Conservation (phyloP, 2,329 filamentous ascomycete genomes). For the Diaporthe nobilis region DNA sequence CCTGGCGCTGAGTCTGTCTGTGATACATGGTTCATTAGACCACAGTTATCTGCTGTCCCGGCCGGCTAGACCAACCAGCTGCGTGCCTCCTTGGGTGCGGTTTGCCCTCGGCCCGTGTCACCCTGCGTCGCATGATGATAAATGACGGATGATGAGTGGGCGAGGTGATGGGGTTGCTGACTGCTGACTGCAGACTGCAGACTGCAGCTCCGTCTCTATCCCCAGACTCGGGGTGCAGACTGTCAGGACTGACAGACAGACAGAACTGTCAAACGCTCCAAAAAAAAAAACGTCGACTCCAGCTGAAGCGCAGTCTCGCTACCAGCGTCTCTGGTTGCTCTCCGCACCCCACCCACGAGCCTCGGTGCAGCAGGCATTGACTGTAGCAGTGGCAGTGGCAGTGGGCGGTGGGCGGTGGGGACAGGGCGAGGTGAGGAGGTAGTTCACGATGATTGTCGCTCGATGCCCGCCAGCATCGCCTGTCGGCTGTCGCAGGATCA, state of each 20-base stretch:
- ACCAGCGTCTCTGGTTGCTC: background rate
- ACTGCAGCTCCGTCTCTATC: constrained; percentile 9
- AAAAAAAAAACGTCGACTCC: background rate
- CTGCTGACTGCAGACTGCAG: constrained; percentile 12
- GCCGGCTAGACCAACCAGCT: constrained; percentile 11
- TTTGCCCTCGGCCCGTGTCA: constrained; percentile 16
- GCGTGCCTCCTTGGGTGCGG: background rate
- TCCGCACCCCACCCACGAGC: background rate
- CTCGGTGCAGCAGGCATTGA: constrained; percentile 1
- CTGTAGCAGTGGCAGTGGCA: background rate
- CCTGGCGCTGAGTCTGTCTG: constrained; percentile 17
- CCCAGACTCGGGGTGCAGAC: constrained; percentile 24
- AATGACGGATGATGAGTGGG: constrained; percentile 23
- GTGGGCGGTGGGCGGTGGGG: background rate
- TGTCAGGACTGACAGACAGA: background rate
- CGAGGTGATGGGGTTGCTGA: constrained; percentile 2
- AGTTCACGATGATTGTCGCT: constrained; percentile 20
- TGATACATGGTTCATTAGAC: background rate
- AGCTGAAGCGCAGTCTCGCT: constrained; percentile 14
- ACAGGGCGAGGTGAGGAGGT: background rate
- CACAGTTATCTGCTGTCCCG: background rate
- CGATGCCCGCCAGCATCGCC: constrained; percentile 4
- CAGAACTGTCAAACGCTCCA: background rate
- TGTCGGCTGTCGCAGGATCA: constrained; percentile 22
- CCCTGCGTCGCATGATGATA: constrained; percentile 25